Conservation (phyloP, 1,139 yeast species). For the Candida sp. region DNA sequence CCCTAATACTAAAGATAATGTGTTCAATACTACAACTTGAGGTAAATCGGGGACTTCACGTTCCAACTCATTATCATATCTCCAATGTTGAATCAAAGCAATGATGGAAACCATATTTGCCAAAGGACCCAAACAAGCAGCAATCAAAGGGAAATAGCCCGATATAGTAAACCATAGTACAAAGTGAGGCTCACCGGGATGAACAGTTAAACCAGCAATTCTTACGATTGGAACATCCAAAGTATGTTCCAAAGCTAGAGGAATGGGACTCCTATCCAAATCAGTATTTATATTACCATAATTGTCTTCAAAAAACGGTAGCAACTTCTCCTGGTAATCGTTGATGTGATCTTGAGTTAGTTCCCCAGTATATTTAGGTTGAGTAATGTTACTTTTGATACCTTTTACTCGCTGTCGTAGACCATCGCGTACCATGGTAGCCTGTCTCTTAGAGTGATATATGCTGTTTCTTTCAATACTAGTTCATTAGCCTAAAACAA, state of each 20-base stretch:
- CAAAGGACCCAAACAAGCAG: conserved; percentile 77
- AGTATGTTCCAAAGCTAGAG: conserved; percentile 20
- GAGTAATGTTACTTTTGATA: neutral
- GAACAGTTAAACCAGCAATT: conserved; percentile 25
- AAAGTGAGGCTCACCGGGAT: conserved; percentile 49
- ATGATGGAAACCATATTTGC: conserved; percentile 71
- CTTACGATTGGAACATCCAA: conserved; percentile 31
- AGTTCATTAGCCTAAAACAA: too few relatives aligned
- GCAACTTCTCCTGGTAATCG: neutral
- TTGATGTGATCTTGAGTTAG: neutral
- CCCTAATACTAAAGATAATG: conserved; percentile 61
- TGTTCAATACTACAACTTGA: conserved; percentile 49
- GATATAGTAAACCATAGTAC: conserved; percentile 62
- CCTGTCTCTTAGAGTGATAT: neutral
- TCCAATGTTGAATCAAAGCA: conserved; percentile 71
- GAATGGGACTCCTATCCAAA: conserved; percentile 5
- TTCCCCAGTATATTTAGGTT: neutral
- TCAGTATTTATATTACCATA: conserved; percentile 1
- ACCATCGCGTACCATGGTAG: neutral
- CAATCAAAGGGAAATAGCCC: conserved; percentile 65
- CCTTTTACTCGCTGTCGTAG: neutral
- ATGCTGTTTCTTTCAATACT: too few relatives aligned
- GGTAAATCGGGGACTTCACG: conserved; percentile 31
- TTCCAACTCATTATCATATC: conserved; percentile 25
- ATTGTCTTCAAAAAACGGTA: conserved; percentile 6